Evolutionary conservation across 176 grass and related monocot species (phyloP), one percentile per base, ranked within the genome.

Genomic region (Oryza meridionalis): DNA sequence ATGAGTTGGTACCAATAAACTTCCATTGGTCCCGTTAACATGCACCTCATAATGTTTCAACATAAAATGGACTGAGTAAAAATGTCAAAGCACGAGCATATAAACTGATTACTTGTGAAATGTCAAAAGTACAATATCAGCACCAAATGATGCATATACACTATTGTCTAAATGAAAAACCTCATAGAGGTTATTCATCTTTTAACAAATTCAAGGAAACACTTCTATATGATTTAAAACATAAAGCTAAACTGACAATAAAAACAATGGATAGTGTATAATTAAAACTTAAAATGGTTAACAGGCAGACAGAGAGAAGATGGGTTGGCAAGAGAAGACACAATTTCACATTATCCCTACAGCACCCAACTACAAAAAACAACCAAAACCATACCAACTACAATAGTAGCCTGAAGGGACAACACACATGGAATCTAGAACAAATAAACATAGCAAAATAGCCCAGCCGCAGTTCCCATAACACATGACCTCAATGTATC

Each of bases 1-100:
- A 79, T 80, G n/a, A 69, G 80, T 22, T 77, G 31, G 25, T 72
- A 72, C 51, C 4, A 83, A 85, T 21, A 46, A 46, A 64, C 26
- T 66, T 47, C 6, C 27, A 47, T 22, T 17, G 3, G 64, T 40
- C 33, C 27, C n/a, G 1, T 73, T 65, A 13, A 72, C 10, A 7
- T n/a, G 22, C 26, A 63, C 21, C 5, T 78, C 35, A 59, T 65
- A 77, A 67, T 65, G 11, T 9, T 9, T 6, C 59, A 82, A 19
- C 9, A 71, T 42, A 43, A 12, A 82, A 58, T 35, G 7, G 53
- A 44, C 3, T 26, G 4, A 62, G 8, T 21, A 62, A 26, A 40
- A 32, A 45, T 22, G 47, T 27, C n/a, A 10, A 69, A 9, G 5
- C 24, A 82, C 25, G 25, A 73, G 71, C 1, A 35, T 73, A 46